Base-by-base conservation (phyloP, 306 rosid genomes). In the Dryas octopetala region DNA sequence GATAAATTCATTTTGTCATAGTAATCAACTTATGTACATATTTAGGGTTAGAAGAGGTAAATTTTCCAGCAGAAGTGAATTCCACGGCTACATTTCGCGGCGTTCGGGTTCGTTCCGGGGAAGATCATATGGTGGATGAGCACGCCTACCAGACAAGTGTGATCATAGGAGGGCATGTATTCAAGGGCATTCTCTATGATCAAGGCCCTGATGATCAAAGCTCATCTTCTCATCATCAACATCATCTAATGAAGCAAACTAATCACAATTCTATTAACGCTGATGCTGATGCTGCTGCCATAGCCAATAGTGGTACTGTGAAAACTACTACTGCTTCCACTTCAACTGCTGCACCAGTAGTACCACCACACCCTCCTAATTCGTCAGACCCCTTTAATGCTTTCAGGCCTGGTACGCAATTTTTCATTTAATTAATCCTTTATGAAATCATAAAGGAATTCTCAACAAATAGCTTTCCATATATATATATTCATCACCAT, bases 111-210 rank as follows among this genome's bases (percentile, higher is more conserved):
- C 81, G 80, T 4, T 83, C 96, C 9, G 41, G 62, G 79, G 87
- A 88, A 55, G 89, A 32, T 32, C 38, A 78, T 2, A 61, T 47
- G 49, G 81, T 73, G 2, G 75, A 86, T 46, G 84, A 89, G 63
- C 68, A 70, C 0, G 97, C 90, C 0, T 91, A 89, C 77, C 91
- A 91, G 74, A 79, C 97, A 11, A 65, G 80, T 32, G 90, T 89
- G 68, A 81, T 47, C 9, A 85, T 91, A 32, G 92, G 91, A 73
- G 97, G 91, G 15, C 96, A 82, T 71, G 66, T 85, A 4, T 91
- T 91, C 43, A 78, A 78, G 60, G 97, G 97, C 12, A 75, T 86
- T 77, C 88, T 89, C 2, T 77, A 86, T 70, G 93, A 91, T 85
- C 91, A 91, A 85, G 97, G 93, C 23, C 91, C 80, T 67, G 44